Conservation (phyloP, 2,329 filamentous ascomycete species). For the Alternaria viburni region DNA sequence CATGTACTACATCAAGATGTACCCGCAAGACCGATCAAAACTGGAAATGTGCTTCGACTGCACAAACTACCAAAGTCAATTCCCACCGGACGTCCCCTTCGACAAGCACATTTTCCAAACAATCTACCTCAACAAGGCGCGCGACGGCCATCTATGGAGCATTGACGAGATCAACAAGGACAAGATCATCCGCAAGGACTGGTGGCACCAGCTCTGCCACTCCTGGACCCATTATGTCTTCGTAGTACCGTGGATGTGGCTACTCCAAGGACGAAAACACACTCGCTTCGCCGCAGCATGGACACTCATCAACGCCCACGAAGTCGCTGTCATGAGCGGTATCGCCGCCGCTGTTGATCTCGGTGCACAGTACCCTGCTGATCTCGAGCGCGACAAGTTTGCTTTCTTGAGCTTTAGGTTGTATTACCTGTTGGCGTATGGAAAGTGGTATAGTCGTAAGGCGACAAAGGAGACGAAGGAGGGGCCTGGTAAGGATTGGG, state of each 20-base stretch:
- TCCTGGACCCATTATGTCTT: constrained; percentile 68
- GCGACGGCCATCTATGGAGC: constrained; percentile 63
- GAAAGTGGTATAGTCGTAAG: constrained; percentile 63
- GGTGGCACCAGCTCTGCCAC: constrained; percentile 73
- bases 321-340: constrained; percentile 72
- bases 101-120: constrained; percentile 73
- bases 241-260: constrained; percentile 75
- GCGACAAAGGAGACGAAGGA: constrained; percentile 52
- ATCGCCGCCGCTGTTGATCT: constrained; percentile 74
- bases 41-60: constrained; percentile 73
- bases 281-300: constrained; percentile 71
- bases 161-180: constrained; percentile 63
- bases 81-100: constrained; percentile 61
- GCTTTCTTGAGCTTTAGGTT: constrained; percentile 66
- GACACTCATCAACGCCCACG: constrained; percentile 74
- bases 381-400: constrained; percentile 67
- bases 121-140: constrained; percentile 67
- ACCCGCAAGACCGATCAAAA: constrained; percentile 61
- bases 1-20: constrained; percentile 71
- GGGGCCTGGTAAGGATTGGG: constrained; percentile 62
- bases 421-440: constrained; percentile 67
- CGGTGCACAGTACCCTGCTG: constrained; percentile 68
- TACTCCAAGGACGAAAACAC: constrained; percentile 68
- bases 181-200: constrained; percentile 68
- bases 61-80: constrained; percentile 77